A percentile compares a stretch with the other conserved stretches of the same genome.
phyloP scores from a whole-genome alignment of 768 basidiomycete species.

The Fistulinella prunicolor region DNA sequence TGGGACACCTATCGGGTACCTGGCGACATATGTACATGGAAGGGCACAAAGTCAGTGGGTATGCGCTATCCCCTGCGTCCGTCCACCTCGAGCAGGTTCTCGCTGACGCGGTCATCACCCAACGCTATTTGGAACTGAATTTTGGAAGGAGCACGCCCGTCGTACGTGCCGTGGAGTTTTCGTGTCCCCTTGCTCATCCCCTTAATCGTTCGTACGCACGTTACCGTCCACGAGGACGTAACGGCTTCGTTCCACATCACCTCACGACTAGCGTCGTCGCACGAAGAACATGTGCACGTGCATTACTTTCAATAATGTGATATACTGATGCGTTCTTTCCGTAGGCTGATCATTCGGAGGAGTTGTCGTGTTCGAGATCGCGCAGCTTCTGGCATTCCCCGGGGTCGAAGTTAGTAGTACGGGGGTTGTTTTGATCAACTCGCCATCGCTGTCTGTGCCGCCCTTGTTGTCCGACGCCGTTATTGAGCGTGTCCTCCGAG shows the following conservation, averaged over 20 bases:
- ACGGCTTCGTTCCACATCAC: constrained; percentile 45
- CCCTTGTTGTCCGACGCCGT: constrained; percentile 50
- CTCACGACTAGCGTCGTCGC: constrained; percentile 36
- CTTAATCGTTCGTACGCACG: constrained; percentile 37
- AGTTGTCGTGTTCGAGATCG: constrained; percentile 64
- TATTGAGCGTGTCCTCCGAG: constrained; percentile 45
- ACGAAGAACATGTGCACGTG: constrained; percentile 40
- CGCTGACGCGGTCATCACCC: constrained; percentile 41
- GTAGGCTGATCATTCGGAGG: constrained; percentile 84
- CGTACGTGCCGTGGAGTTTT: constrained; percentile 46
- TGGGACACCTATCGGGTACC: constrained; percentile 46
- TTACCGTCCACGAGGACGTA: constrained; percentile 36
- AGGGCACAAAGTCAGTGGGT: constrained; percentile 57
- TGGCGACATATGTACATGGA: constrained; percentile 46
- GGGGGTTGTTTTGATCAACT: constrained; percentile 66
- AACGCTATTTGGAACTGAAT: constrained; percentile 31
- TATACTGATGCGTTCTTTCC: not conserved
- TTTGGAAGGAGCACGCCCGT: constrained; percentile 34
- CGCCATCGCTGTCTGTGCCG: constrained; percentile 54
- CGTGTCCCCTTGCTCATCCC: constrained; percentile 50
- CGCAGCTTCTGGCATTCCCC: constrained; percentile 41
- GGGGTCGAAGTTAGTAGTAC: constrained; percentile 45
- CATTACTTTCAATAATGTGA: too few relatives aligned
- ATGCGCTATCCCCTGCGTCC: constrained; percentile 62
- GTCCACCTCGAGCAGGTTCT: constrained; percentile 59